Evolutionary conservation across 228 moss, liverwort and hornwort species (phyloP).

Genomic region (Sphagnum fallax): DNA sequence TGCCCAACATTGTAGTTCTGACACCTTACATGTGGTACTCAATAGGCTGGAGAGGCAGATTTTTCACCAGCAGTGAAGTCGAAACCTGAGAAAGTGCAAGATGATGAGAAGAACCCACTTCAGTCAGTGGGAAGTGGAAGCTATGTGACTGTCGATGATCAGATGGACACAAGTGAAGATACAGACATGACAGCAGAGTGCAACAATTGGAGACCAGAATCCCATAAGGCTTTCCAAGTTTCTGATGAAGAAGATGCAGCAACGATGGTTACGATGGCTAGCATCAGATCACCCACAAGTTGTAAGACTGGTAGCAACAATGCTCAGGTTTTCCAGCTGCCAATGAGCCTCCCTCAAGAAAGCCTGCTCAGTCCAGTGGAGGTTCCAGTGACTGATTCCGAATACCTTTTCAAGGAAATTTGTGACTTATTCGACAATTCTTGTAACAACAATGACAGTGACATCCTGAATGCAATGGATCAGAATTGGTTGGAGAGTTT

Average conservation of each 20-base stretch:
- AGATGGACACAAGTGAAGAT: neutral
- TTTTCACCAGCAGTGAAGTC: neutral
- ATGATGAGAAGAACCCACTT: neutral
- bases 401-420: constrained; percentile 6
- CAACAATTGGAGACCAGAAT: too few species aligned
- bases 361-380: too few species aligned
- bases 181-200: neutral
- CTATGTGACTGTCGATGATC: too few species aligned
- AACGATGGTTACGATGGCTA: neutral
- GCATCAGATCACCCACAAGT: neutral
- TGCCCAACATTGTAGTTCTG: neutral
- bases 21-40: neutral
- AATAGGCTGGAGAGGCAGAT: neutral
- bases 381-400: neutral
- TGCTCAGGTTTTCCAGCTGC: neutral
- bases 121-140: too few species aligned
- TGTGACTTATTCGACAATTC: constrained; percentile 12
- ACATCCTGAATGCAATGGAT: constrained; percentile 11
- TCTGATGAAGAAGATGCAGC: neutral
- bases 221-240: too few species aligned
- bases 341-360: neutral
- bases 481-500: constrained; percentile 11
- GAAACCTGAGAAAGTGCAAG: neutral
- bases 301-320: neutral
- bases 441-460: constrained; percentile 13